phyloP scores from a whole-genome alignment of 2,329 filamentous ascomycete species.

The Myriosclerotinia scirpicola region DNA sequence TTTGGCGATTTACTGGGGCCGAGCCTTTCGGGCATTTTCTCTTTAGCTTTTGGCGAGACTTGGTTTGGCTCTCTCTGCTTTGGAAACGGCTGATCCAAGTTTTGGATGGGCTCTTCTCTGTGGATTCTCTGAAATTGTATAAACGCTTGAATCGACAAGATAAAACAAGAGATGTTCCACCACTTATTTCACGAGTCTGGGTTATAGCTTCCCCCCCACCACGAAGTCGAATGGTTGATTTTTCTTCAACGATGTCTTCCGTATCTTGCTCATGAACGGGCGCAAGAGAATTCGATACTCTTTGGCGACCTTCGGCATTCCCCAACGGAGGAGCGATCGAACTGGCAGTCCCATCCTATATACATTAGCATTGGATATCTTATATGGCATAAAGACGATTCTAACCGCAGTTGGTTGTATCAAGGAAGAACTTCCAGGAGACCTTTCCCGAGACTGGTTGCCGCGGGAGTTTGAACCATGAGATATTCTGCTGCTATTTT shows the following conservation, averaged over 20 bases:
- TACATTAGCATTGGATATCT: neutral
- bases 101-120: neutral
- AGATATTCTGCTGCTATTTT: too few relatives aligned
- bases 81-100: neutral
- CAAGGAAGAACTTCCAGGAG: neutral
- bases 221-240: neutral
- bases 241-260: neutral
- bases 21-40: neutral
- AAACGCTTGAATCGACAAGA: neutral
- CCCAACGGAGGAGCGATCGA: neutral
- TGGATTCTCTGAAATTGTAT: too few relatives aligned
- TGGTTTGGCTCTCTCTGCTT: neutral
- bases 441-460: too few relatives aligned
- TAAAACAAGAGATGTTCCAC: too few relatives aligned
- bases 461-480: too few relatives aligned
- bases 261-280: neutral
- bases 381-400: neutral
- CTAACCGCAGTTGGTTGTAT: neutral
- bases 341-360: neutral
- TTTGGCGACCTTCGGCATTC: neutral
- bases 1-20: neutral
- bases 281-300: neutral
- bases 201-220: too few relatives aligned
- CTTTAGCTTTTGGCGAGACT: neutral
- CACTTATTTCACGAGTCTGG: too few relatives aligned